phyloP scores from a whole-genome alignment of 805 yeast species.

The Pichia cabralensis region DNA sequence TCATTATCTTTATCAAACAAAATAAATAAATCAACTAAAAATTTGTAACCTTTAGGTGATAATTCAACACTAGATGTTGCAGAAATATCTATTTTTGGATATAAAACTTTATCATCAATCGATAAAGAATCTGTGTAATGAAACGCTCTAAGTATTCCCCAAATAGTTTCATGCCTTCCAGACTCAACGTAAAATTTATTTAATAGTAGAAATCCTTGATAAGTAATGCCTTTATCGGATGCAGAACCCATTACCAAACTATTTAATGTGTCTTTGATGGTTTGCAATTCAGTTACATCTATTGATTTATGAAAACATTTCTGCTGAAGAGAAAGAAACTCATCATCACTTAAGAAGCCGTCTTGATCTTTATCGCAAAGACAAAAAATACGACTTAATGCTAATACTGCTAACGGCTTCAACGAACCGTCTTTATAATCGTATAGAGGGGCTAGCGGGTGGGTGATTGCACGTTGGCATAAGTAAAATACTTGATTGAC shows the following conservation, averaged over 20 bases:
- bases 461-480: constrained; percentile 87
- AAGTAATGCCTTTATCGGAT: constrained; percentile 46
- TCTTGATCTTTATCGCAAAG: constrained; percentile 88
- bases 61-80: constrained; percentile 75
- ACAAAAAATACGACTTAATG: constrained; percentile 73
- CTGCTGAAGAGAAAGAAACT: constrained; percentile 57
- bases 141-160: constrained; percentile 87
- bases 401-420: constrained; percentile 67
- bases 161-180: constrained; percentile 93
- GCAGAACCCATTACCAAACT: constrained; percentile 21
- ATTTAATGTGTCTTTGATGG: constrained; percentile 30
- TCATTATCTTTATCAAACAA: constrained; percentile 91
- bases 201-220: constrained; percentile 65
- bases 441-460: constrained; percentile 86
- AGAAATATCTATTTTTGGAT: constrained; percentile 70
- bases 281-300: constrained; percentile 37
- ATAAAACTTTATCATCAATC: constrained; percentile 66
- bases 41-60: constrained; percentile 86
- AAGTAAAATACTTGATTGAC: constrained; percentile 88
- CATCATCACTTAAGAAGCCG: constrained; percentile 63
- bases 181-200: constrained; percentile 79
- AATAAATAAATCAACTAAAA: constrained; percentile 81
- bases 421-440: constrained; percentile 83
- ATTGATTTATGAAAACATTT: constrained; percentile 59
- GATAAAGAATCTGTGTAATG: constrained; percentile 90